Conservation (phyloP, 177 flowering plant species). For the Tripterygium wilfordii region DNA sequence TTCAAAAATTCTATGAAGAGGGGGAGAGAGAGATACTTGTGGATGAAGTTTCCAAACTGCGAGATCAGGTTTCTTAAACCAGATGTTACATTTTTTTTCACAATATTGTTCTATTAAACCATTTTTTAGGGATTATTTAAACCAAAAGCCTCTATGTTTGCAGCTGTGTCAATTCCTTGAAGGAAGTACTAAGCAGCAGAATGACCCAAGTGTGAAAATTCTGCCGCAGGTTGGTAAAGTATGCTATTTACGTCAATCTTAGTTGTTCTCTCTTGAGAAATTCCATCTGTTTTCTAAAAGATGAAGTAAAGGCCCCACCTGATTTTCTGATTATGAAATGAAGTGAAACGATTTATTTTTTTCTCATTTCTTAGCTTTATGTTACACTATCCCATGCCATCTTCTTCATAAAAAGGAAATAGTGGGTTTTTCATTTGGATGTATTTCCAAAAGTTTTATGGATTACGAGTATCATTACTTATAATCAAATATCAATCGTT, state of each 20-base stretch:
- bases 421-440: no score
- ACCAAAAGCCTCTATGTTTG: slow-evolving; percentile 6
- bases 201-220: slow-evolving; percentile 12
- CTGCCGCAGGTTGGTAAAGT: slow-evolving; percentile 32
- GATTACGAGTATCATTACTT: no score
- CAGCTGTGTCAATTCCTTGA: slow-evolving; percentile 62
- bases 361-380: slow-evolving; percentile 4
- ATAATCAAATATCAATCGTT: no score
- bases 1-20: slow-evolving; percentile 93
- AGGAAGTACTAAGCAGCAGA: slow-evolving; percentile 33
- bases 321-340: background rate
- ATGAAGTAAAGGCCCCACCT: no score
- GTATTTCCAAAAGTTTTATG: no score
- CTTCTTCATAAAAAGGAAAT: no score
- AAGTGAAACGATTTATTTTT: no score
- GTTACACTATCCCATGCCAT: no score
- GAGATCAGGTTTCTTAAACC: slow-evolving; percentile 56
- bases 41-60: slow-evolving; percentile 64
- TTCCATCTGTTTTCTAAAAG: no score
- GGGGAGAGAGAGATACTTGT: slow-evolving; percentile 85
- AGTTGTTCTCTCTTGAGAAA: background rate
- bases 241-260: background rate
- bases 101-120: no score
- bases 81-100: background rate
- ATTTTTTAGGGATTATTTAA: no score